Percentiles rank a stretch among this genome's conserved stretches.
Conservation (phyloP, 2,329 filamentous ascomycete genomes). For the Esteya vermicola region DNA sequence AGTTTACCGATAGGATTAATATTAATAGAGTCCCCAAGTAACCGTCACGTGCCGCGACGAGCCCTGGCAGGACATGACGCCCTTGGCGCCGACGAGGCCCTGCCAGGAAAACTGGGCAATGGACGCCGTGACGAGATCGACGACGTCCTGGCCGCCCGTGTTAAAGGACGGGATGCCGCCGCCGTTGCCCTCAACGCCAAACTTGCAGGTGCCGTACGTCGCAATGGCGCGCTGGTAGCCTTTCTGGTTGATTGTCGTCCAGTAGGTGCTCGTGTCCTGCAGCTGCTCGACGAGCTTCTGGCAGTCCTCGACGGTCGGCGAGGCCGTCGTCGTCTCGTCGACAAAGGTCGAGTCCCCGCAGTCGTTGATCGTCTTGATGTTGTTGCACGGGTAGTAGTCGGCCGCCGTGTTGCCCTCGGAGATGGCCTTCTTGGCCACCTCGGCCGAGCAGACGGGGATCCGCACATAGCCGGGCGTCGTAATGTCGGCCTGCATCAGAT, state of each 20-base stretch:
- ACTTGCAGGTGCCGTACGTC: slow-evolving; percentile 16
- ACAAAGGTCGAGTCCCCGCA: slow-evolving; percentile 19
- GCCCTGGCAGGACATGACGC: slow-evolving; percentile 17
- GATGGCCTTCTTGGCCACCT: slow-evolving; percentile 16
- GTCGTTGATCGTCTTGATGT: slow-evolving; percentile 12
- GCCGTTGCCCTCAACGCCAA: slow-evolving; percentile 16
- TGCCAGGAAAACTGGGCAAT: slow-evolving; percentile 15
- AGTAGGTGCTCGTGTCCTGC: slow-evolving; percentile 9
- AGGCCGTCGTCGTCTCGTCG: slow-evolving; percentile 19
- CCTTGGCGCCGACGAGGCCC: slow-evolving; percentile 18
- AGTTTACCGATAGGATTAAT: no score
- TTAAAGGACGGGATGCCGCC: slow-evolving; percentile 17
- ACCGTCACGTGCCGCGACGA: slow-evolving; percentile 3
- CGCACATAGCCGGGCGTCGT: slow-evolving; percentile 21
- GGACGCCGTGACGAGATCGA: slow-evolving; percentile 19
- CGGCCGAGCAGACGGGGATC: slow-evolving; percentile 22
- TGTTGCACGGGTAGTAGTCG: slow-evolving; percentile 19
- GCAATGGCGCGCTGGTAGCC: slow-evolving; percentile 15
- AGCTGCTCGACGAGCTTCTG: slow-evolving; percentile 20
- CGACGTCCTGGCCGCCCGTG: slow-evolving; percentile 21
- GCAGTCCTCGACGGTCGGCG: slow-evolving; percentile 20
- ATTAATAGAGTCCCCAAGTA: slow-evolving; percentile 8
- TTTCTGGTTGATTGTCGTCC: slow-evolving; percentile 9
- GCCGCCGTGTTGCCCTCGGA: slow-evolving; percentile 15
- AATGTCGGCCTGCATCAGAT: slow-evolving; percentile 16